Evolutionary conservation across 352 stramenopile genomes (phyloP).

Genomic region (Phytophthora melonis): DNA sequence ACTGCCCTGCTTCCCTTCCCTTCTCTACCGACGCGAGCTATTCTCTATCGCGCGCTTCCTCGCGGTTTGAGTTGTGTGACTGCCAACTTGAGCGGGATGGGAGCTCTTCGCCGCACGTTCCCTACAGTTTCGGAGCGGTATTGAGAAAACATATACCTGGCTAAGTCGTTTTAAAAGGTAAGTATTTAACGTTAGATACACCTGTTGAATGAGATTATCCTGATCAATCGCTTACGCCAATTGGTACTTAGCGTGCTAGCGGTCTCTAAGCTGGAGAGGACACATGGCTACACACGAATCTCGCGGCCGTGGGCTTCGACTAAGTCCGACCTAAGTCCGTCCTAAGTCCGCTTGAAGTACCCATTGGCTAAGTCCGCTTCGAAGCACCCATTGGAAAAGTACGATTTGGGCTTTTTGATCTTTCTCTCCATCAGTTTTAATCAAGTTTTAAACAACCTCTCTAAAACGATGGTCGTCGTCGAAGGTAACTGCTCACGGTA

Average conservation of each 20-base stretch:
- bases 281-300: slow-evolving; percentile 8
- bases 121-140: not conserved
- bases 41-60: not conserved
- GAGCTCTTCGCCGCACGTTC: slow-evolving; percentile 22
- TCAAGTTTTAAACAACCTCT: too few relatives aligned
- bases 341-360: too few relatives aligned
- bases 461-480: too few relatives aligned
- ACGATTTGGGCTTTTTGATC: too few relatives aligned
- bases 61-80: too few relatives aligned
- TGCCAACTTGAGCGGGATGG: slow-evolving; percentile 18
- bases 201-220: not conserved
- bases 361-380: too few relatives aligned
- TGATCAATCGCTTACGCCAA: not conserved
- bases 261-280: not conserved
- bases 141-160: not conserved
- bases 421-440: too few relatives aligned
- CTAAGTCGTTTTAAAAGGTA: not conserved
- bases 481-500: too few relatives aligned
- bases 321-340: too few relatives aligned
- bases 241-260: too few relatives aligned
- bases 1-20: slow-evolving; percentile 12
- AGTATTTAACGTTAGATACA: accelerated
- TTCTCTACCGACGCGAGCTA: not conserved
- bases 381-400: too few relatives aligned
- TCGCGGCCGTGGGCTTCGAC: not conserved